A percentile compares a stretch with the other conserved stretches of the same genome.
These are phyloP conservation scores for Scytalidium sp. DNA, from an alignment of 2,329 filamentous ascomycete genomes.

Conservation along the genomic window DNA sequence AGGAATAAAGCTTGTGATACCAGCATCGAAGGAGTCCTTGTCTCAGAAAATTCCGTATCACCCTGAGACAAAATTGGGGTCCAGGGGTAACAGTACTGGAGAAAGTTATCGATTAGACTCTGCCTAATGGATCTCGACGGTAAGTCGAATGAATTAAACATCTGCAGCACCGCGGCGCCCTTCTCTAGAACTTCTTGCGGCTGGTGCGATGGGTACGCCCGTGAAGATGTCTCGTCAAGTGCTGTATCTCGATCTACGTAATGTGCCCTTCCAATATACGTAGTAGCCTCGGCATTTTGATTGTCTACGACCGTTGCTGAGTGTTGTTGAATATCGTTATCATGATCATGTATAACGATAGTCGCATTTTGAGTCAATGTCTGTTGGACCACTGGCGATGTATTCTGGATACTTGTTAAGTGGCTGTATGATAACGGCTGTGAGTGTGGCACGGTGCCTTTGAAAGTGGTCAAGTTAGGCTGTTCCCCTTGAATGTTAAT, in stretches of 20 bases:
- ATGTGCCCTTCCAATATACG: slow-evolving; percentile 3
- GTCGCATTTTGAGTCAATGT: too few species aligned
- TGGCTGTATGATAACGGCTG: not conserved
- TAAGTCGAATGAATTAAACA: too few species aligned
- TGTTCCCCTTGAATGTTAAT: not conserved
- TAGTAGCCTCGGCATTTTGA: slow-evolving; percentile 4
- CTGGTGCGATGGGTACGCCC: not conserved
- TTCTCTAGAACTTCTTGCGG: not conserved
- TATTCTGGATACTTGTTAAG: not conserved
- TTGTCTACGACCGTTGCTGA: not conserved
- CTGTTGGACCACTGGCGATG: not conserved
- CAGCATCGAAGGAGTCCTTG: too few species aligned
- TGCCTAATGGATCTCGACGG: too few species aligned
- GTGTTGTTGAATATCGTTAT: slow-evolving; percentile 1
- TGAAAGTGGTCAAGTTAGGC: not conserved
- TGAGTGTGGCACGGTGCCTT: not conserved
- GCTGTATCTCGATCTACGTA: slow-evolving; percentile 1
- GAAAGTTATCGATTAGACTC: too few species aligned
- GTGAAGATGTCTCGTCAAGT: slow-evolving; percentile 3
- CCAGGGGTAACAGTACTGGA: too few species aligned
- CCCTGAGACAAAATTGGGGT: too few species aligned
- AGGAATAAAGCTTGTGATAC: too few species aligned
- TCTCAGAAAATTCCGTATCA: too few species aligned
- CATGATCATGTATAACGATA: not conserved
- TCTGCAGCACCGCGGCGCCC: too few species aligned